phyloP scores from a whole-genome alignment of 208 protist species.

The Crithidia fasciculata region DNA sequence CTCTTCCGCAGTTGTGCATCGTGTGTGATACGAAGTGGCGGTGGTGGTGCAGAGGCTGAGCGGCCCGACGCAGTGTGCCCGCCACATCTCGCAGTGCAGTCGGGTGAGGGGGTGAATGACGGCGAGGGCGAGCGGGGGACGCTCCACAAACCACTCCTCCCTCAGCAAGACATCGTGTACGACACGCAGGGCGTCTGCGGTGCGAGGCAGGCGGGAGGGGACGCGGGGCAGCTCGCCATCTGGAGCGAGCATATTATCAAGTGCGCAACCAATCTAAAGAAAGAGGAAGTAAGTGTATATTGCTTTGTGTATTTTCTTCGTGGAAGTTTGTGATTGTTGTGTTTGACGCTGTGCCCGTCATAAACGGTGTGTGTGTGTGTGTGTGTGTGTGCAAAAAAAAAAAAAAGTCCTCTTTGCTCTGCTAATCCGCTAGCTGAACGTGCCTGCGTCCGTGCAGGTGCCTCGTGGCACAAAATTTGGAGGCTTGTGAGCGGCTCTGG shows the following conservation, averaged over 20 bases:
- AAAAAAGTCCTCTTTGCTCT: too few relatives aligned
- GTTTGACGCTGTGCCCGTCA: too few relatives aligned
- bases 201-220: background rate
- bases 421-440: too few relatives aligned
- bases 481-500: too few relatives aligned
- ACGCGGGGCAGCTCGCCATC: background rate
- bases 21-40: background rate
- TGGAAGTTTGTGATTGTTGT: too few relatives aligned
- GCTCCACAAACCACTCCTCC: constrained; percentile 26
- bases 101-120: constrained; percentile 19
- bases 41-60: constrained; percentile 10
- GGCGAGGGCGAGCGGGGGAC: constrained; percentile 33
- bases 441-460: too few relatives aligned
- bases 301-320: too few relatives aligned
- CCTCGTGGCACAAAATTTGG: too few relatives aligned
- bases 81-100: constrained; percentile 38
- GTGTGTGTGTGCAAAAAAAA: too few relatives aligned
- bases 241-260: background rate
- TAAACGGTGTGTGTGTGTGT: too few relatives aligned
- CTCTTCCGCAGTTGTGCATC: background rate
- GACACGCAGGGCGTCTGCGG: background rate
- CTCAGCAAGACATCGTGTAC: constrained; percentile 17
- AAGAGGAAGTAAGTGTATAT: background rate
- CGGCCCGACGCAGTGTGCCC: constrained; percentile 2
- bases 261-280: background rate